Evolutionary conservation across 2,329 filamentous ascomycete species (phyloP), one percentile per base, ranked within the genome.

Genomic region (Curvularia sp.): DNA sequence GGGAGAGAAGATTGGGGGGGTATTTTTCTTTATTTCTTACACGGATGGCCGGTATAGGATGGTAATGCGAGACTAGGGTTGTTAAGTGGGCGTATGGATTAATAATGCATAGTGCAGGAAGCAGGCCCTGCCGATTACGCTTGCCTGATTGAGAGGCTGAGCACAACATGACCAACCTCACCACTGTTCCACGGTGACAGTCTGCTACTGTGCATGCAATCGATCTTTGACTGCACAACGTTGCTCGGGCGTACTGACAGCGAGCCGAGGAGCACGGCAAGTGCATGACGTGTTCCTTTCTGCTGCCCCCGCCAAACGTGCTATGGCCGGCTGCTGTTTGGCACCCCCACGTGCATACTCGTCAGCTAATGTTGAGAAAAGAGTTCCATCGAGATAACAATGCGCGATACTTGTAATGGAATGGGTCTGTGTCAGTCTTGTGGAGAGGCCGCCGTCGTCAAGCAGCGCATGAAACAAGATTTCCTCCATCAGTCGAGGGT

Each of bases 401-500:
- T 36, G 42, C 42, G 21, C 42, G 34, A 34, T 25, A 23, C 38
- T 41, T 63, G 55, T 48, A 60, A 52, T 42, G 47, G 48, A 32
- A 55, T 38, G 57, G 55, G 60, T 59, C 63, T 62, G 66, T 63
- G 54, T 64, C 57, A 55, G 64, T 55, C 46, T 58, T 54, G 21
- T 51, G 23, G 55, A 53, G 38, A 41, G n/a, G 18, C 23, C 49
- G 28, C 49, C 27, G 52, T 52, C 49, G 42, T 42, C 32, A 27
- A 45, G 49, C 59, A 23, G 55, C 61, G 59, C 28, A 57, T 59
- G 64, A 49, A 61, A 57, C 10, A 7, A 18, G 3, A 0, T 5
- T 48, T n/a, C 12, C 2, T 27, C 36, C 36, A n/a, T 47, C 18
- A 21, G 12, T 39, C 4, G 32, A 21, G n/a, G 19, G n/a, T 13